Evolutionary conservation across 768 basidiomycete genomes (phyloP).

Genomic region (Boletus rubroflammeus): DNA sequence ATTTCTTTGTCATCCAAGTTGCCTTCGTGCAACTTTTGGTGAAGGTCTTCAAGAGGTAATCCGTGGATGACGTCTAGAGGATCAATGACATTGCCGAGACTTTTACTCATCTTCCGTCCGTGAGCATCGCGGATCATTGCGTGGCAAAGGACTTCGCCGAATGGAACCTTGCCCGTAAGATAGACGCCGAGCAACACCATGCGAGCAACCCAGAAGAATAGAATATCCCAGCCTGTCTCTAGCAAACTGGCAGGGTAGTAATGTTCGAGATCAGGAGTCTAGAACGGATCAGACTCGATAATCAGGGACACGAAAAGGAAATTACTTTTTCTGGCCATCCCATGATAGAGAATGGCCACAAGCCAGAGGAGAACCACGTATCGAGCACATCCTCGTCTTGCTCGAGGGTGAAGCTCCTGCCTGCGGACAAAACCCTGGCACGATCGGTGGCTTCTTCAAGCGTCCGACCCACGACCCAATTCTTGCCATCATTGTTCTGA

Average conservation of each 20-base stretch:
- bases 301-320: not conserved
- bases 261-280: slow-evolving; percentile 73
- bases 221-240: slow-evolving; percentile 98
- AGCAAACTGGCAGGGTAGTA: slow-evolving; percentile 91
- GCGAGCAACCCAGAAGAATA: slow-evolving; percentile 99
- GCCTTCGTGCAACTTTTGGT: slow-evolving; percentile 82
- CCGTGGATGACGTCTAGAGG: slow-evolving; percentile 94
- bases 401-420: slow-evolving; percentile 66
- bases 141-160: slow-evolving; percentile 94
- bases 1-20: slow-evolving; percentile 95
- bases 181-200: slow-evolving; percentile 93
- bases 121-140: slow-evolving; percentile 99
- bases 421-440: slow-evolving; percentile 65
- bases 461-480: slow-evolving; percentile 90
- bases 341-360: slow-evolving; percentile 97
- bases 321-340: slow-evolving; percentile 93
- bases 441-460: slow-evolving; percentile 73
- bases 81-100: slow-evolving; percentile 96
- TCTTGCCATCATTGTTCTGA: slow-evolving; percentile 64
- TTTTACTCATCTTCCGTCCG: slow-evolving; percentile 98
- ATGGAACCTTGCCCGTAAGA: slow-evolving; percentile 88
- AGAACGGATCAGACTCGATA: not conserved
- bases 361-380: slow-evolving; percentile 97
- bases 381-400: slow-evolving; percentile 98
- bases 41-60: slow-evolving; percentile 70